A percentile compares a stretch with the other conserved stretches of the same genome.
phyloP scores from a whole-genome alignment of 805 yeast species.

The Myxozyma nipponensis region DNA sequence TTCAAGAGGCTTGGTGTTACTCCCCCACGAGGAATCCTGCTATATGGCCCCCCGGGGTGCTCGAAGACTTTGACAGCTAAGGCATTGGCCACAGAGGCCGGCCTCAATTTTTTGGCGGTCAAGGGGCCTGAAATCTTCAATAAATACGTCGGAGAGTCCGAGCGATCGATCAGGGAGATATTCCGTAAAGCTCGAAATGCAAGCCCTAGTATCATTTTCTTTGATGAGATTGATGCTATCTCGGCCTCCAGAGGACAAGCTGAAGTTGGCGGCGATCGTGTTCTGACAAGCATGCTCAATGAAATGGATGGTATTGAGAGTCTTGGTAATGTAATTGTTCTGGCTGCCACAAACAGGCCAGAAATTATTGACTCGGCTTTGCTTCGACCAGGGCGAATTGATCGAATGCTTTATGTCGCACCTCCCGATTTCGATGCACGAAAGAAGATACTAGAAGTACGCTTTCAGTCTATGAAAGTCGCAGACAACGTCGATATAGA shows the following conservation, averaged over 20 bases:
- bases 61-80: conserved; percentile 93
- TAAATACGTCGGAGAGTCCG: conserved; percentile 95
- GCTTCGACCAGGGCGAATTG: conserved; percentile 92
- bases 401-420: conserved; percentile 84
- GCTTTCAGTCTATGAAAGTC: conserved; percentile 61
- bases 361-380: conserved; percentile 89
- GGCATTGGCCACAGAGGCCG: conserved; percentile 93
- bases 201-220: conserved; percentile 87
- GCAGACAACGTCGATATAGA: conserved; percentile 48
- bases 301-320: conserved; percentile 98
- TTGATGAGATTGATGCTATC: conserved; percentile 95
- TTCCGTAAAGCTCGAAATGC: conserved; percentile 94
- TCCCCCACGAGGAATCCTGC: conserved; percentile 88
- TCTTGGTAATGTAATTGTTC: conserved; percentile 83
- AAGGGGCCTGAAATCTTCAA: conserved; percentile 96
- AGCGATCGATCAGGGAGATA: conserved; percentile 86
- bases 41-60: conserved; percentile 99
- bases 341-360: conserved; percentile 96
- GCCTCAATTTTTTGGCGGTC: conserved; percentile 87
- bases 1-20: conserved; percentile 73
- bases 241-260: conserved; percentile 66
- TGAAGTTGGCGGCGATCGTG: conserved; percentile 67
- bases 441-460: conserved; percentile 67
- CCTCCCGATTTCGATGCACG: conserved; percentile 88
- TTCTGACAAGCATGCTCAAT: conserved; percentile 81